Evolutionary conservation across 768 basidiomycete species (phyloP).

Genomic region (Bullera alba): DNA sequence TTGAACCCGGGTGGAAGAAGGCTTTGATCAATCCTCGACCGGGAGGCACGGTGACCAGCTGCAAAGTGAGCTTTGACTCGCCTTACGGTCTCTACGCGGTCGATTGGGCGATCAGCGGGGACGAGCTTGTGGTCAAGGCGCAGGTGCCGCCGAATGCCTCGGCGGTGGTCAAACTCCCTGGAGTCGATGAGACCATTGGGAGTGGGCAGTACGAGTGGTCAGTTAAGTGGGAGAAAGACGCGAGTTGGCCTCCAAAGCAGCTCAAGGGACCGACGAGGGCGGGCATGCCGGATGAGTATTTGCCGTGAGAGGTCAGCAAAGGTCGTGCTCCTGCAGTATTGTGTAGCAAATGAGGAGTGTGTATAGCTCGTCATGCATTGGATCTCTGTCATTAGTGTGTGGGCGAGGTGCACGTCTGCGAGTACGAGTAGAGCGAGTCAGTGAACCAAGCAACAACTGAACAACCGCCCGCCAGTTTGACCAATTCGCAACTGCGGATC

Average conservation of each 20-base stretch:
- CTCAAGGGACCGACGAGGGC: neutral
- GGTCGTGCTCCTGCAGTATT: no score
- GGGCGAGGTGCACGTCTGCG: no score
- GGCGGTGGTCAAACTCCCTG: constrained; percentile 5
- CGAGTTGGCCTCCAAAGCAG: neutral
- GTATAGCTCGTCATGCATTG: no score
- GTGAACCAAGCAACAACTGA: no score
- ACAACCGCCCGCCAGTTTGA: neutral
- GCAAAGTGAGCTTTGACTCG: constrained; percentile 6
- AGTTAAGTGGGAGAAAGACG: constrained; percentile 1
- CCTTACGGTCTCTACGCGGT: constrained; percentile 16
- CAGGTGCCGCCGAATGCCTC: constrained; percentile 26
- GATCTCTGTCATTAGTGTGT: no score
- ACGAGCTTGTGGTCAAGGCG: constrained; percentile 8
- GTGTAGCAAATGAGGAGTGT: no score
- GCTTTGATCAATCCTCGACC: constrained; percentile 19
- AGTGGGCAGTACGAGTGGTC: constrained; percentile 15
- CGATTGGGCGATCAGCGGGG: constrained; percentile 13
- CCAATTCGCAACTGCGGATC: neutral
- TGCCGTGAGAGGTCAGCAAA: neutral
- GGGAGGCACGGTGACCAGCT: constrained; percentile 21
- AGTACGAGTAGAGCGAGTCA: no score
- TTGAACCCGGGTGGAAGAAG: constrained; percentile 23
- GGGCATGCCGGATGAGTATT: neutral
- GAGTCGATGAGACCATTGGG: constrained; percentile 11